Base-by-base conservation (phyloP, 345 rosid species). In the Linum trigynum region DNA sequence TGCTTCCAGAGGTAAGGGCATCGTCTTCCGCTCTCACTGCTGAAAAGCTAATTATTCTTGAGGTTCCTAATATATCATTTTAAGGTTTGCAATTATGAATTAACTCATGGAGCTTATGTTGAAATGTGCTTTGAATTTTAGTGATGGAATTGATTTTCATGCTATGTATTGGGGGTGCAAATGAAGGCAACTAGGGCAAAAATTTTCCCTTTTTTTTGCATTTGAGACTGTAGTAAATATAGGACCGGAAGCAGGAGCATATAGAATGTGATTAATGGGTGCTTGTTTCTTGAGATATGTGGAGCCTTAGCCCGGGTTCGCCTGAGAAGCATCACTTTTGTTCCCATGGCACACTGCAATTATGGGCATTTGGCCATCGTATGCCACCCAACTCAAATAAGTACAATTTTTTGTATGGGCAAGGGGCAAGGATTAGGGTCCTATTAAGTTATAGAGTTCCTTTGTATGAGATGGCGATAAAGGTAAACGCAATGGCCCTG, bases 1-100 rank as follows among this genome's bases (percentile, higher is more conserved):
- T 16, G 90, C 96, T 69, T 88, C 96, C 12, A 78, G 76, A 81
- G 98, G 98, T 84, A 48, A 48, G 32, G 32, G 32, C 32, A 23
- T 23, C 65, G 68, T 53, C 12, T 38, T 48, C 57, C 7, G 16
- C 40, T 45, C 36, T 64, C 15, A 48, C 7, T 3, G 53, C 53
- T 48, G 53, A 9, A 15, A 48, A 12, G 9, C 11, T 48, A 3
- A 9, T 5, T 15, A 10, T 55, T 73, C 15, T 55, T 48, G 32
- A 23, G 32, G 32, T 39, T 0, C 15, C 5, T 0, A 58, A 57
- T 17, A 8, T 0, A 36, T 57, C 39, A 7, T 5, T 61, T 57
- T 56, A 14, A 4, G 5, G 3, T 62, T 32, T 40, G 38, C 58
- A 48, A 38, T 50, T 10, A 50, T 3, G 38, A 15, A 9, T 48